phyloP scores from a whole-genome alignment of 768 basidiomycete genomes.

The Vishniacozyma victoriae region DNA sequence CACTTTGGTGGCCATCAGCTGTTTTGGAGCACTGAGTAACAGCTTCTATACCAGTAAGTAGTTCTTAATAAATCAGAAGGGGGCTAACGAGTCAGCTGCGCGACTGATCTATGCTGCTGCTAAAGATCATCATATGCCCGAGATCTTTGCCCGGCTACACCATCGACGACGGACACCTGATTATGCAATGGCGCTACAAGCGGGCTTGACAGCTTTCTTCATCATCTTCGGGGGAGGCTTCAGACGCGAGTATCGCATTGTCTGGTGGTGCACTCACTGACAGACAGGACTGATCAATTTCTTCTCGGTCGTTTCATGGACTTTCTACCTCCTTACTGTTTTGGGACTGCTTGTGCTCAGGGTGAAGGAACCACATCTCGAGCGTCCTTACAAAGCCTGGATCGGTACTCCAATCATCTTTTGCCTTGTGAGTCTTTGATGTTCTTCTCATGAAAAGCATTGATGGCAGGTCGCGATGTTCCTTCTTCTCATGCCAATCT shows the following conservation, averaged over 20 bases:
- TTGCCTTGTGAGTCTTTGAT: slow-evolving; percentile 60
- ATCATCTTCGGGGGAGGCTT: slow-evolving; percentile 85
- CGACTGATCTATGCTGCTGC: slow-evolving; percentile 84
- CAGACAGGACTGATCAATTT: slow-evolving; percentile 67
- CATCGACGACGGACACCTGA: slow-evolving; percentile 71
- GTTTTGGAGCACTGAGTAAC: slow-evolving; percentile 92
- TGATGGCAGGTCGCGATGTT: slow-evolving; percentile 69
- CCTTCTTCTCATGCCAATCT: slow-evolving; percentile 85
- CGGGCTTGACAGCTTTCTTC: slow-evolving; percentile 64
- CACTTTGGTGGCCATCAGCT: slow-evolving; percentile 84
- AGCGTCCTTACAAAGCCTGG: slow-evolving; percentile 88
- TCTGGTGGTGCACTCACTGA: slow-evolving; percentile 3
- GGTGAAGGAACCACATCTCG: slow-evolving; percentile 80
- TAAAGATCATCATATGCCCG: slow-evolving; percentile 78
- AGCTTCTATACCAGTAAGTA: slow-evolving; percentile 27
- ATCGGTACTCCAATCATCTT: slow-evolving; percentile 84
- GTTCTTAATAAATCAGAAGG: neutral
- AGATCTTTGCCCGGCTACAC: slow-evolving; percentile 73
- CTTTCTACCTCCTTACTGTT: slow-evolving; percentile 48
- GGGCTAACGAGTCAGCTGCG: slow-evolving; percentile 63
- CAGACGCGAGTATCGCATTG: slow-evolving; percentile 48
- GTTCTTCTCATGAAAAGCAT: neutral
- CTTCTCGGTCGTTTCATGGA: slow-evolving; percentile 48
- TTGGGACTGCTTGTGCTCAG: slow-evolving; percentile 81
- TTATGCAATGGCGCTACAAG: slow-evolving; percentile 78